Conservation (phyloP, 305 asterid species). For the Coffea humblotiana region DNA sequence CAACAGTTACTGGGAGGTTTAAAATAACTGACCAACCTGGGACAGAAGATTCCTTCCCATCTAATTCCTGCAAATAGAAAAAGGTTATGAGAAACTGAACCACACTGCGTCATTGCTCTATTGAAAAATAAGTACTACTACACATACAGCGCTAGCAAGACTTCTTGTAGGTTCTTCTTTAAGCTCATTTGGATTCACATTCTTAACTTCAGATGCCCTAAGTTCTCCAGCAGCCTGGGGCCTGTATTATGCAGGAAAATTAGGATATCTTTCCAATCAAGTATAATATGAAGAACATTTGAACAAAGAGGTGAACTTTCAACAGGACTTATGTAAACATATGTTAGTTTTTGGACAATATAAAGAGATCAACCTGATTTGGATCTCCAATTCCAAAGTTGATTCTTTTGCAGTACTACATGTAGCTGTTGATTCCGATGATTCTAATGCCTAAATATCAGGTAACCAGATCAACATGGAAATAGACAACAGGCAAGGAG, state of each 20-base stretch:
- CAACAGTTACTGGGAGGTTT: background rate
- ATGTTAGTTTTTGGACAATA: background rate
- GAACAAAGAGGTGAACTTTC: slow-evolving; percentile 1
- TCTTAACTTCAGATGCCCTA: slow-evolving; percentile 33
- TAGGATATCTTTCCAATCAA: slow-evolving; percentile 6
- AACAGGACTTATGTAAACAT: background rate
- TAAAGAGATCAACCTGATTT: slow-evolving; percentile 34
- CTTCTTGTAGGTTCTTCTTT: slow-evolving; percentile 32
- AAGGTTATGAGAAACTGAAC: slow-evolving; percentile 12
- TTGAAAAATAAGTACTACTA: slow-evolving; percentile 17
- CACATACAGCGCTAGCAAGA: slow-evolving; percentile 27
- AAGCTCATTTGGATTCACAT: slow-evolving; percentile 26
- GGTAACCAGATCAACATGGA: background rate
- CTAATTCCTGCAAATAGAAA: slow-evolving; percentile 23
- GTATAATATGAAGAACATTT: background rate
- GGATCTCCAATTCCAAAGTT: slow-evolving; percentile 28
- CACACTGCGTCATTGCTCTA: background rate
- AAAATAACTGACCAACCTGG: slow-evolving; percentile 42
- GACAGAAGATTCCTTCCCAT: slow-evolving; percentile 19
- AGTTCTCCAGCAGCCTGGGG: slow-evolving; percentile 28
- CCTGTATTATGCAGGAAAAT: slow-evolving; percentile 30
- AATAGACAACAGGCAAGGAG: background rate
- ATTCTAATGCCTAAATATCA: slow-evolving; percentile 38
- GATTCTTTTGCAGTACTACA: slow-evolving; percentile 36
- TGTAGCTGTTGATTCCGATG: slow-evolving; percentile 20